Evolutionary conservation across 2,329 filamentous ascomycete species (phyloP), one percentile per base, ranked within the genome.

Genomic region (Botrytis pseudocinerea): DNA sequence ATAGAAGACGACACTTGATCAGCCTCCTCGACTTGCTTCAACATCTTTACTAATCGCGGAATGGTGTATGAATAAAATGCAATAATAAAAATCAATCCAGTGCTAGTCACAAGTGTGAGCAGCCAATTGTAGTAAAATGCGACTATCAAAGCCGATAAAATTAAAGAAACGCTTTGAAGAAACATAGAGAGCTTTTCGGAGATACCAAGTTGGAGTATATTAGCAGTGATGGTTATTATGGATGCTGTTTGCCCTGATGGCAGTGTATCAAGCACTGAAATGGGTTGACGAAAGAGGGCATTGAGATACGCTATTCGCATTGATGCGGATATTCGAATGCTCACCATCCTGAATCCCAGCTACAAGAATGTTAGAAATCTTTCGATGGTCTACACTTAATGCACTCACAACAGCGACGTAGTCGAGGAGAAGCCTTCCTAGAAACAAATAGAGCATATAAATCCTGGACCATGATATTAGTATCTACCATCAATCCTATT

Each of bases 181-280:
- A 90, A 86, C 12, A 85, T 84, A 18, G 87, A 87, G 1, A 91
- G 82, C 76, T 89, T 89, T 79, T 90, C 88, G 0, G 88, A 90
- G 57, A 90, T 89, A 14, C 89, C 89, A 8, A 90, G 82, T 80
- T 91, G 89, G 25, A 91, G 82, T 2, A 85, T 86, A 78, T 90
- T 90, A 73, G 87, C 85, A 0, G 89, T 91, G 76, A 91, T 90
- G 44, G 89, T 90, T 25, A 92, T 90, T 57, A 89, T 90, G 25
- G 84, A 84, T 0, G 89, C 89, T 0, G 88, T 87, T n/a, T 87
- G 84, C 1, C 90, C 90, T 0, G 88, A 83, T 0, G 87, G 85
- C 85, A 90, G 88, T n/a, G 87, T 87, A 80, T 93, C 91, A 68
- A 92, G 88, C 59, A 91, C 89, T 74, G 90, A 88, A 68, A 92